Evolutionary conservation across 2,329 filamentous ascomycete species (phyloP), one percentile per base, ranked within the genome.

Genomic region (Cladophialophora carrionii): DNA sequence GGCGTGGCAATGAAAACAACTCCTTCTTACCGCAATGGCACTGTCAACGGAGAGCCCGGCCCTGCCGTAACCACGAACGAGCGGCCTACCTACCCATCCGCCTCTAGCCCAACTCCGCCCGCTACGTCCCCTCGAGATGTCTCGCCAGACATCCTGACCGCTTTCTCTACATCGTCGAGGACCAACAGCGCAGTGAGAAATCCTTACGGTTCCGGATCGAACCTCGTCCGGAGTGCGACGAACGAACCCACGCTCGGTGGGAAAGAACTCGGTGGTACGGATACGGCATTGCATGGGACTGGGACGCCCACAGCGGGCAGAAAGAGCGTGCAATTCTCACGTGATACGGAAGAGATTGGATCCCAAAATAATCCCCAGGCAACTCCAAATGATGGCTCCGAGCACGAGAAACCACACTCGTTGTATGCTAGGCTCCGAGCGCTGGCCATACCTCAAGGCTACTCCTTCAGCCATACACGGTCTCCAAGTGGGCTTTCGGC

Each of bases 401-500:
- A 90, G 43, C 78, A 87, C 76, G 84, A 85, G 24, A 82, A 83
- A 65, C 81, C 77, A 62, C 84, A 85, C 24, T 88, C 89, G 26
- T 83, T 96, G 69, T 91, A 96, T 77, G 88, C 88, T 20, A 92
- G 90, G 75, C 77, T 96, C 68, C 92, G 90, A 74, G 88, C 90
- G 3, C 80, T 96, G 62, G 86, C 90, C 24, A 84, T 82, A 10
- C 80, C 83, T 0, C 81, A 82, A 24, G 72, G 78, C 9, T 61
- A 61, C 48, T 61, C 59, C 17, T 78, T 83, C 64, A 77, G 80
- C 20, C 84, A 86, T 71, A 77, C 79, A 2, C 78, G 84, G 37
- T 82, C 79, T 41, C 73, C 78, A 26, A 86, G 83, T 69, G 80
- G 76, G 9, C 76, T 78, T 56, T 80, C 81, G 0, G 74, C 78